phyloP scores from a whole-genome alignment of 2,329 filamentous ascomycete genomes.

The Stemphylium lycopersici region DNA sequence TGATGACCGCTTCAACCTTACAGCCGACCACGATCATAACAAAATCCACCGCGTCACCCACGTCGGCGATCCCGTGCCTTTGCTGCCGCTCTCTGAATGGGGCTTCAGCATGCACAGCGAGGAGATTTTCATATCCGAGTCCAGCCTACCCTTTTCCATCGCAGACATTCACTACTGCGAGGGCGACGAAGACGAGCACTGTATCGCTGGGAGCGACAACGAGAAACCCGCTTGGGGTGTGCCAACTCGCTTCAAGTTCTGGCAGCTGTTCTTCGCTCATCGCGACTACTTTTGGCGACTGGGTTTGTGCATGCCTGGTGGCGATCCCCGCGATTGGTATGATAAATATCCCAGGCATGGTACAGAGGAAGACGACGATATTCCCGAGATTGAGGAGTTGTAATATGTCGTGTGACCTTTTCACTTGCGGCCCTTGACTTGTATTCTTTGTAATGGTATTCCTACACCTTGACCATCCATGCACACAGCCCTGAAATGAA shows the following conservation, averaged over 20 bases:
- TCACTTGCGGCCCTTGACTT: not conserved
- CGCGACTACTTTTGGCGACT: constrained; percentile 96
- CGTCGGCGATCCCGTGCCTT: constrained; percentile 81
- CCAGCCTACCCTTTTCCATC: constrained; percentile 69
- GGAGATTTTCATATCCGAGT: constrained; percentile 83
- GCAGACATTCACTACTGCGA: constrained; percentile 73
- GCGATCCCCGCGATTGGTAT: constrained; percentile 72
- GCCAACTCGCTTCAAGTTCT: constrained; percentile 72
- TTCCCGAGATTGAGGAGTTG: constrained; percentile 27
- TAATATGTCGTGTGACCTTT: constrained; percentile 5
- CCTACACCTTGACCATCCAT: not conserved
- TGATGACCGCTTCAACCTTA: constrained; percentile 57
- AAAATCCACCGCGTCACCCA: constrained; percentile 83
- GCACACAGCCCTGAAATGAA: not conserved
- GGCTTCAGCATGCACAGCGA: constrained; percentile 84
- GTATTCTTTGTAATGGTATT: not conserved
- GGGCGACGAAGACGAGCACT: constrained; percentile 73
- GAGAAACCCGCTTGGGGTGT: constrained; percentile 44
- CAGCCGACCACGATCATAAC: constrained; percentile 25
- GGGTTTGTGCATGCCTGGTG: constrained; percentile 85
- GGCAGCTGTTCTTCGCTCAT: constrained; percentile 92
- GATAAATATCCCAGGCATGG: constrained; percentile 49
- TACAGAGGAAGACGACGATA: constrained; percentile 18
- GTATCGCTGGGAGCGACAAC: constrained; percentile 66
- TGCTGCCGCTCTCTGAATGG: constrained; percentile 87